Base-by-base conservation (phyloP, 306 rosid species). In the Ceratonia siliqua region DNA sequence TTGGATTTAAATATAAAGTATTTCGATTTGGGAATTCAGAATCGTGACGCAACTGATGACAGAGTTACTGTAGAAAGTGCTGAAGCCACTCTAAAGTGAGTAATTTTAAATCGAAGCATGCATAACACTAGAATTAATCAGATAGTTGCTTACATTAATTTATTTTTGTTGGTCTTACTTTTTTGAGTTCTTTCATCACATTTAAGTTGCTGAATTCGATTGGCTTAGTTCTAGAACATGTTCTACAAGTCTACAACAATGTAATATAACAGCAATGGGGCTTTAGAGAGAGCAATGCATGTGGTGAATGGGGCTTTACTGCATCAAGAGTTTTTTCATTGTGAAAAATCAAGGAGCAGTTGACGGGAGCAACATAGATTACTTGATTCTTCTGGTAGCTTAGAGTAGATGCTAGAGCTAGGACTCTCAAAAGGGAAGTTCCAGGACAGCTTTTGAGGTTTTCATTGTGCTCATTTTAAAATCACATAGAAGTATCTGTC, bases 41-140 rank as follows among this genome's bases (percentile, higher is more conserved):
- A 94, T 82, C 93, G 97, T 0, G 93, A 92, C 36, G 97, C 97
- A 3, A 94, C 99, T 2, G 92, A 78, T 56, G 99, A 92, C 79
- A 87, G 77, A 79, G 96, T 94, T 76, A 94, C 99, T 0, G 85
- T 89, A 5, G 99, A 94, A 78, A 90, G 98, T 66, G 98, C 96
- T 13, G 95, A 90, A 83, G 99, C 98, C 38, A 42, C 99, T 81
- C 91, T 92, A 48, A 90, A 89, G 96, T 92, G 28, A 85, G 98
- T 85, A 14, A 14, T 59, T 39, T 69, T 71, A 36, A 7, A 18
- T 7, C 14, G 22, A 57, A 77, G 62, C 62, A 54, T 36, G 62
- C 21, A 36, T 71, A 39, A 1, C 38, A 12, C 25, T 52, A 32
- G 22, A 62, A 22, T 66, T 52, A 33, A 18, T 55, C 12, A 8